These are phyloP conservation scores for Blastocystis sp. DNA, from an alignment of 352 stramenopile genomes.

Conservation along the genomic window DNA sequence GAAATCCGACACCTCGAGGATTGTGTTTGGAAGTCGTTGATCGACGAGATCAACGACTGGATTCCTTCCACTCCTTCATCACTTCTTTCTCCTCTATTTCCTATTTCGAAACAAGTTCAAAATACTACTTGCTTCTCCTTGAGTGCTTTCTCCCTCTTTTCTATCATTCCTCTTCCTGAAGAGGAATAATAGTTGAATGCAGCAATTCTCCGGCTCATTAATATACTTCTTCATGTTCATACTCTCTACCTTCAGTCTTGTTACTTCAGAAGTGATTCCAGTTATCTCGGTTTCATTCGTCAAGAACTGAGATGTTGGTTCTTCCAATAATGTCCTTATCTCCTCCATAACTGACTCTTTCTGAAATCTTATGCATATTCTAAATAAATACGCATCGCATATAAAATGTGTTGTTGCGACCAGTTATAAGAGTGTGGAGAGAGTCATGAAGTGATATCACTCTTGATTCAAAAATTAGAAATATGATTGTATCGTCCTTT, in stretches of 20 bases:
- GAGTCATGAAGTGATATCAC: neutral
- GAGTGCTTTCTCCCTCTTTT: neutral
- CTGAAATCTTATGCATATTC: neutral
- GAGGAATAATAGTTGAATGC: neutral
- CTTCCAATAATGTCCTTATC: neutral
- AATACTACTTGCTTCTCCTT: neutral
- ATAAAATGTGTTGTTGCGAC: constrained; percentile 50
- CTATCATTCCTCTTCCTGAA: neutral
- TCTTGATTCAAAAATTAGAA: constrained; percentile 2
- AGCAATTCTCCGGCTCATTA: neutral
- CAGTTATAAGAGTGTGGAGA: neutral
- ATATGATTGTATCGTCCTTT: neutral
- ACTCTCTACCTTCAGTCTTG: neutral
- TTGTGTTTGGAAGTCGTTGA: constrained; percentile 3
- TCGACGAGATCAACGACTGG: neutral
- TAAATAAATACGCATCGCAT: constrained; percentile 10
- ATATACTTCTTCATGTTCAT: neutral
- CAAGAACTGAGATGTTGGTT: neutral
- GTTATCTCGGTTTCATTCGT: constrained; percentile 19
- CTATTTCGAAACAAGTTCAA: neutral
- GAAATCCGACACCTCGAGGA: constrained; percentile 44
- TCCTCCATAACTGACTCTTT: neutral
- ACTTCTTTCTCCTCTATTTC: constrained; percentile 15
- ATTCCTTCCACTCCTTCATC: constrained; percentile 3
- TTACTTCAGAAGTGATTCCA: neutral